Conservation (phyloP, 768 basidiomycete genomes). For the Amanita pallidorosea region DNA sequence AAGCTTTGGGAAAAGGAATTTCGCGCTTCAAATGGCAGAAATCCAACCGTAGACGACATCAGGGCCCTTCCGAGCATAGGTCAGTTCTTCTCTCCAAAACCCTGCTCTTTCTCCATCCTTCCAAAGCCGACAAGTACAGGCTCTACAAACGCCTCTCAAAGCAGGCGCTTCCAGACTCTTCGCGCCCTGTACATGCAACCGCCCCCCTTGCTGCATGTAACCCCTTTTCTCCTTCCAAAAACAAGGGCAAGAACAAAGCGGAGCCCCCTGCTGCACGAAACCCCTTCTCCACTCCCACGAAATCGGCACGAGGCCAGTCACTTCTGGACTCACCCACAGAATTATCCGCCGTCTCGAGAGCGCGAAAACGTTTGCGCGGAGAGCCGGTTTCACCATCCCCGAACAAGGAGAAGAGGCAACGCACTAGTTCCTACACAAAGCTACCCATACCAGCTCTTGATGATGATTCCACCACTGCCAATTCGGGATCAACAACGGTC, state of each 20-base stretch:
- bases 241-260: constrained; percentile 34
- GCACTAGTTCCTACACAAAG: constrained; percentile 31
- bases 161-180: constrained; percentile 29
- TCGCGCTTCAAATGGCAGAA: constrained; percentile 38
- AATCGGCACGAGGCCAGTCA: neutral
- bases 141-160: constrained; percentile 71
- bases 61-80: constrained; percentile 51
- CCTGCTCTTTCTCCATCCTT: neutral
- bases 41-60: constrained; percentile 65
- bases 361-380: constrained; percentile 72
- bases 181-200: constrained; percentile 42
- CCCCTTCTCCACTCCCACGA: constrained; percentile 1
- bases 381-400: constrained; percentile 81
- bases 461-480: constrained; percentile 25
- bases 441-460: constrained; percentile 25
- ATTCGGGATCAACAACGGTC: constrained; percentile 34
- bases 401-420: constrained; percentile 63
- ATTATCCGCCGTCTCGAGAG: constrained; percentile 41
- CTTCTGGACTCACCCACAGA: neutral
- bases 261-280: constrained; percentile 10
- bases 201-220: constrained; percentile 51
- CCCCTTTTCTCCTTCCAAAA: constrained; percentile 74
- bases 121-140: constrained; percentile 70
- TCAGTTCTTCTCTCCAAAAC: constrained; percentile 22
- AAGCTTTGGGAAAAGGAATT: constrained; percentile 74